Conservation (phyloP, 2,329 filamentous ascomycete species). For the Cordyceps tenuipes region DNA sequence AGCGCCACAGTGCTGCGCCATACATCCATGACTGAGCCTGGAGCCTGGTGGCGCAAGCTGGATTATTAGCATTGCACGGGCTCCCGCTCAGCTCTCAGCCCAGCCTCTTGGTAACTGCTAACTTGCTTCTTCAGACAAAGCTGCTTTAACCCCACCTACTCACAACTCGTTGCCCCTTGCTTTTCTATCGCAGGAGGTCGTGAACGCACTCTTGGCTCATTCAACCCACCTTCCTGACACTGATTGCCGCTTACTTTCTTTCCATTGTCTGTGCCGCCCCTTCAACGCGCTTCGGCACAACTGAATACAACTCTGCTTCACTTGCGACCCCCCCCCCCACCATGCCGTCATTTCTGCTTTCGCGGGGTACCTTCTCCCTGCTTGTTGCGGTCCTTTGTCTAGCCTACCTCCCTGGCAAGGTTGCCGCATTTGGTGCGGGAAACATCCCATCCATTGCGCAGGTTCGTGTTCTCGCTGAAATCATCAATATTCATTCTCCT, state of each 20-base stretch:
- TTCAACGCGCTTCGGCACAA: background rate
- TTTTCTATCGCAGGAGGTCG: background rate
- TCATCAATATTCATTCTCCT: background rate
- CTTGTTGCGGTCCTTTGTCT: slow-evolving; percentile 42
- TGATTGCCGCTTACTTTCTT: background rate
- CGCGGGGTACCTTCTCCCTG: slow-evolving; percentile 44
- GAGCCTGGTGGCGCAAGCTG: slow-evolving; percentile 1
- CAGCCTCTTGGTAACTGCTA: background rate
- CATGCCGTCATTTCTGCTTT: slow-evolving; percentile 41
- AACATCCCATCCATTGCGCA: slow-evolving; percentile 60
- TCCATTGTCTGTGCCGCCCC: background rate
- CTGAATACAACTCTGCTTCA: background rate
- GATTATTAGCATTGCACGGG: background rate
- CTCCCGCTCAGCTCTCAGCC: slow-evolving; percentile 7
- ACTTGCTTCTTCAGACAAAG: background rate
- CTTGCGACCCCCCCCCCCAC: slow-evolving; percentile 6
- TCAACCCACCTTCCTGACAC: background rate
- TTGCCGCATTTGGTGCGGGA: slow-evolving; percentile 57
- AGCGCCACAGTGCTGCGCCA: background rate
- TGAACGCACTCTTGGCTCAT: background rate
- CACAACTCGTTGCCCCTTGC: background rate
- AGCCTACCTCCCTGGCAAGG: slow-evolving; percentile 47
- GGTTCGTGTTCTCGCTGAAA: slow-evolving; percentile 19
- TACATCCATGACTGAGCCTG: background rate
- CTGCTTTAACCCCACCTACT: slow-evolving; percentile 4